A percentile compares a stretch with the other conserved stretches of the same genome.
phyloP scores from a whole-genome alignment of 495 filamentous ascomycete species.

The Haplographium delicatum region DNA sequence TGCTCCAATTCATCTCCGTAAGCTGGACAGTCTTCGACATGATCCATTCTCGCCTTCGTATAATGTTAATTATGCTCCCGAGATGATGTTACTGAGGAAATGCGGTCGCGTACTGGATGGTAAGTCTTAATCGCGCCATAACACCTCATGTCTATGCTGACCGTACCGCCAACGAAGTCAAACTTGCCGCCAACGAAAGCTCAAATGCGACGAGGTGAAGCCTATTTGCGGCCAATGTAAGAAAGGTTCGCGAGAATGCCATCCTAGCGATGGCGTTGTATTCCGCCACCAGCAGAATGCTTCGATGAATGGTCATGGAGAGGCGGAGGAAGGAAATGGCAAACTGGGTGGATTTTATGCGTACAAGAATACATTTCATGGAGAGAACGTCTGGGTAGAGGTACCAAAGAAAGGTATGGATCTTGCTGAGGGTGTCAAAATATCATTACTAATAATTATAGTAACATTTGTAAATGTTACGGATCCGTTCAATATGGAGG shows the following conservation, averaged over 20 bases:
- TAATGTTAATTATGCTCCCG: slow-evolving; percentile 9
- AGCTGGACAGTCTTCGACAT: not conserved
- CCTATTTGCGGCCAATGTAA: slow-evolving; percentile 46
- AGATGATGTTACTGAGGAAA: slow-evolving; percentile 23
- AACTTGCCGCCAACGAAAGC: slow-evolving; percentile 51
- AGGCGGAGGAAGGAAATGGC: slow-evolving; percentile 35
- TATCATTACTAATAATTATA: slow-evolving; percentile 34
- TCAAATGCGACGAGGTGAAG: slow-evolving; percentile 50
- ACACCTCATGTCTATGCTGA: not conserved
- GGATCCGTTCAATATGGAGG: slow-evolving; percentile 48
- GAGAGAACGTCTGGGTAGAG: slow-evolving; percentile 58
- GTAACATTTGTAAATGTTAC: slow-evolving; percentile 62
- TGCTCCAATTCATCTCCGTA: not conserved
- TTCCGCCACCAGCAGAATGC: slow-evolving; percentile 72
- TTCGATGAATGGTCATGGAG: slow-evolving; percentile 53
- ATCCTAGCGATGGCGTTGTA: slow-evolving; percentile 56
- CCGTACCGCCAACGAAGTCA: too few relatives aligned
- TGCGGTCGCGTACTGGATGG: slow-evolving; percentile 28
- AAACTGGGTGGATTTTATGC: slow-evolving; percentile 60
- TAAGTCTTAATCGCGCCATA: not conserved
- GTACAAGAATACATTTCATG: slow-evolving; percentile 63
- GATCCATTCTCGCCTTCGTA: not conserved
- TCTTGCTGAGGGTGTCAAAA: not conserved
- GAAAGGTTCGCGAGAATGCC: slow-evolving; percentile 56
- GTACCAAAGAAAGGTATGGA: slow-evolving; percentile 43